Percentiles rank a stretch among this genome's conserved stretches.
phyloP scores from a whole-genome alignment of 345 rosid genomes.

The Carallia pectinifolia region DNA sequence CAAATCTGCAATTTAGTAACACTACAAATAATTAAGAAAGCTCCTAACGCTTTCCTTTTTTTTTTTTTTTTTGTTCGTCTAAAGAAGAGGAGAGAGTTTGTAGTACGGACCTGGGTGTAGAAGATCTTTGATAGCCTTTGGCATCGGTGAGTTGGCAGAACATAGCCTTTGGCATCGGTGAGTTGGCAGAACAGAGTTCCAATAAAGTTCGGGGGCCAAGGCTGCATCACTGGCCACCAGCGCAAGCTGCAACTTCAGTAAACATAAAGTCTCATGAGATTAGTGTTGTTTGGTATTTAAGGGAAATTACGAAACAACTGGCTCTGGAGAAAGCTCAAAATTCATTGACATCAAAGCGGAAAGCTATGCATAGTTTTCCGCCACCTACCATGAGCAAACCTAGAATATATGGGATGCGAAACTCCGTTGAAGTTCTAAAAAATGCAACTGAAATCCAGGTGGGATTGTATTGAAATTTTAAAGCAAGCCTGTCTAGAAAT shows the following conservation, averaged over 20 bases:
- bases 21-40: neutral
- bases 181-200: slow-evolving; percentile 49
- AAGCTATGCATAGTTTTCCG: too few relatives aligned
- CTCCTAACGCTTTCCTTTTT: neutral
- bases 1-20: slow-evolving; percentile 33
- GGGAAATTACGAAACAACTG: neutral
- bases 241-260: slow-evolving; percentile 35
- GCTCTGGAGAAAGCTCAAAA: too few relatives aligned
- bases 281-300: neutral
- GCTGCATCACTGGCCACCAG: slow-evolving; percentile 49
- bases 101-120: slow-evolving; percentile 38
- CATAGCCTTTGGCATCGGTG: too few relatives aligned
- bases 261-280: neutral
- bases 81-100: too few relatives aligned
- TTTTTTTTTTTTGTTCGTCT: neutral
- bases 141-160: slow-evolving; percentile 46
- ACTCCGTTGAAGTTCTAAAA: slow-evolving; percentile 27
- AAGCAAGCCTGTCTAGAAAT: neutral
- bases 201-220: slow-evolving; percentile 46
- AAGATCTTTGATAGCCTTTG: slow-evolving; percentile 46
- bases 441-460: neutral
- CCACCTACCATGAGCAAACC: neutral
- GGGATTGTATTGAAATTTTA: neutral
- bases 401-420: slow-evolving; percentile 25
- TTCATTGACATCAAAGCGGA: too few relatives aligned